phyloP scores from a whole-genome alignment of 208 protist species.

The Trypanosoma theileri region DNA sequence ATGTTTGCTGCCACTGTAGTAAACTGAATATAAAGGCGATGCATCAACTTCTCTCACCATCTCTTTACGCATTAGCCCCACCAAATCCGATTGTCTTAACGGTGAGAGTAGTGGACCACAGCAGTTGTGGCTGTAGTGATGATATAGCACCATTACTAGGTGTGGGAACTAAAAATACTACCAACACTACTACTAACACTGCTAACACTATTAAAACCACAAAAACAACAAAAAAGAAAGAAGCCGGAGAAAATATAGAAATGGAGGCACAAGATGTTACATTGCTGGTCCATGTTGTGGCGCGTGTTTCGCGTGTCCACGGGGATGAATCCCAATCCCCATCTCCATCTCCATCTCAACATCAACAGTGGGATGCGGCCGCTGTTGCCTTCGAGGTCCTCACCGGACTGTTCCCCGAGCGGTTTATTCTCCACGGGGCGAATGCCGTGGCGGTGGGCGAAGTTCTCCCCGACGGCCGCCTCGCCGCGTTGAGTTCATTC shows the following conservation, averaged over 20 bases:
- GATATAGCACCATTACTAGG: neutral
- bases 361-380: neutral
- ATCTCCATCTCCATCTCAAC: too few relatives aligned
- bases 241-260: neutral
- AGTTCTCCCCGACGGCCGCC: neutral
- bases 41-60: conserved; percentile 17
- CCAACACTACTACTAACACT: too few relatives aligned
- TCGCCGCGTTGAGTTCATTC: neutral
- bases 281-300: conserved; percentile 9
- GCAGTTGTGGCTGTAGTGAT: neutral
- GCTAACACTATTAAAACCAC: too few relatives aligned
- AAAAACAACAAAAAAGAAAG: too few relatives aligned
- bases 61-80: conserved; percentile 1
- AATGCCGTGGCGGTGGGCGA: conserved; percentile 11
- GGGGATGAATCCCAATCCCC: too few relatives aligned
- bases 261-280: neutral
- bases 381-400: conserved; percentile 21
- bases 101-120: neutral
- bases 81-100: conserved; percentile 18
- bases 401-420: conserved; percentile 5
- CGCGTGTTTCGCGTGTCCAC: neutral
- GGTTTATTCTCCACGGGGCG: conserved; percentile 21
- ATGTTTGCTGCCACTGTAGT: neutral
- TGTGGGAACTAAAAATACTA: neutral
- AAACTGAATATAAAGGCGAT: neutral